phyloP scores from a whole-genome alignment of 306 rosid species.

The Casuarina equisetifolia region DNA sequence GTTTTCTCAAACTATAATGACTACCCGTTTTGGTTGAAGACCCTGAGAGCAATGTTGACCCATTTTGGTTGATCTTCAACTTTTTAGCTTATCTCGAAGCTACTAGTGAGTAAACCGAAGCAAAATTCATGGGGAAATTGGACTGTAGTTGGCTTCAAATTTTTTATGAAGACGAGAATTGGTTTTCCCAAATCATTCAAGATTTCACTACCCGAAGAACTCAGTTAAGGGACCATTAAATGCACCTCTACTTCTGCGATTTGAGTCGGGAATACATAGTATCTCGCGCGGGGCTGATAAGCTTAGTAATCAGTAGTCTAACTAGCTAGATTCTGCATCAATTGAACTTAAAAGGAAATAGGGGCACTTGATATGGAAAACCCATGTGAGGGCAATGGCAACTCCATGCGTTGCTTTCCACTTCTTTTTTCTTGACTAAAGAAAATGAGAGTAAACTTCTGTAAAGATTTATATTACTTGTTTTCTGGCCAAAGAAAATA shows the following conservation, averaged over 20 bases:
- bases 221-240: background rate
- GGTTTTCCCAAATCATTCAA: conserved; percentile 5
- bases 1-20: conserved; percentile 3
- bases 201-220: background rate
- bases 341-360: background rate
- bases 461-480: too few species aligned
- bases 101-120: background rate
- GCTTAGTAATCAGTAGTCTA: background rate
- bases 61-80: too few species aligned
- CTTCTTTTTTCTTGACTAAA: too few species aligned
- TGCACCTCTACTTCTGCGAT: background rate
- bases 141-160: background rate
- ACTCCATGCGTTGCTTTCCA: too few species aligned
- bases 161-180: background rate
- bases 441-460: too few species aligned
- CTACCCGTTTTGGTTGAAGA: conserved; percentile 15
- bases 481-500: too few species aligned
- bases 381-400: too few species aligned
- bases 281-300: background rate
- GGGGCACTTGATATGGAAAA: too few species aligned
- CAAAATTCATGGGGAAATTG: conserved; percentile 1
- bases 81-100: background rate
- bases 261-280: background rate
- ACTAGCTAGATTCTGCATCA: background rate
- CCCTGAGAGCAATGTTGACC: background rate